Evolutionary conservation across 2,329 filamentous ascomycete genomes (phyloP).

Genomic region (Massarina eburnea): DNA sequence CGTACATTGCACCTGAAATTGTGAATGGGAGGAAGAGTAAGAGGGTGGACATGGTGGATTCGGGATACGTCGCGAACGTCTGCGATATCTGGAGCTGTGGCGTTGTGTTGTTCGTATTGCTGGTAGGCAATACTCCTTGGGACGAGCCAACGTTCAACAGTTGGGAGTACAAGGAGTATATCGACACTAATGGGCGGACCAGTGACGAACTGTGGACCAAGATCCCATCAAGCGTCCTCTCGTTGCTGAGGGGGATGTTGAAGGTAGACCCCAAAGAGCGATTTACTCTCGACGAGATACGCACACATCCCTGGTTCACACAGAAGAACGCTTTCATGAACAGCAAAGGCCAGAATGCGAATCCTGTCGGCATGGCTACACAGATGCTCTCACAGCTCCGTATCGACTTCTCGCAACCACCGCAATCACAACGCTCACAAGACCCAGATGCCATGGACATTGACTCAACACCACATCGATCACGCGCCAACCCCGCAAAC

Average conservation of each 20-base stretch:
- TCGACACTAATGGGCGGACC: constrained; percentile 75
- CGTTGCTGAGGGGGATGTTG: constrained; percentile 91
- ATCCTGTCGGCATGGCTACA: constrained; percentile 85
- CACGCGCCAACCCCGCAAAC: constrained; percentile 32
- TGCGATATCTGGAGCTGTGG: constrained; percentile 98
- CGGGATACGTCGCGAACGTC: constrained; percentile 73
- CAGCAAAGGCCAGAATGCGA: constrained; percentile 70
- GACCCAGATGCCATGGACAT: constrained; percentile 67
- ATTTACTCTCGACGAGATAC: constrained; percentile 84
- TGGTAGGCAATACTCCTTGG: constrained; percentile 97
- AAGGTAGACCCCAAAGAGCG: constrained; percentile 72
- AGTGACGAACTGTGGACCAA: constrained; percentile 83
- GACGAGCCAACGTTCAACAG: constrained; percentile 84
- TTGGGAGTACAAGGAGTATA: constrained; percentile 90
- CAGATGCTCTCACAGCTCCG: constrained; percentile 89
- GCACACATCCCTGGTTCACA: constrained; percentile 93
- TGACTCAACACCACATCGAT: constrained; percentile 51
- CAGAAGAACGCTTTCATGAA: constrained; percentile 76
- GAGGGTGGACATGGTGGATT: constrained; percentile 52
- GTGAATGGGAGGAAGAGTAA: constrained; percentile 53
- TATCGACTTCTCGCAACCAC: constrained; percentile 79
- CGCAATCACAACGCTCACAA: constrained; percentile 49
- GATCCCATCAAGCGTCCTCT: constrained; percentile 72
- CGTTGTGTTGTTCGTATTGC: constrained; percentile 92
- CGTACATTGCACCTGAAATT: constrained; percentile 96